A percentile compares a stretch with the other conserved stretches of the same genome.
Conservation (phyloP, 352 stramenopile genomes). For the Saprolegnia parasitica region DNA sequence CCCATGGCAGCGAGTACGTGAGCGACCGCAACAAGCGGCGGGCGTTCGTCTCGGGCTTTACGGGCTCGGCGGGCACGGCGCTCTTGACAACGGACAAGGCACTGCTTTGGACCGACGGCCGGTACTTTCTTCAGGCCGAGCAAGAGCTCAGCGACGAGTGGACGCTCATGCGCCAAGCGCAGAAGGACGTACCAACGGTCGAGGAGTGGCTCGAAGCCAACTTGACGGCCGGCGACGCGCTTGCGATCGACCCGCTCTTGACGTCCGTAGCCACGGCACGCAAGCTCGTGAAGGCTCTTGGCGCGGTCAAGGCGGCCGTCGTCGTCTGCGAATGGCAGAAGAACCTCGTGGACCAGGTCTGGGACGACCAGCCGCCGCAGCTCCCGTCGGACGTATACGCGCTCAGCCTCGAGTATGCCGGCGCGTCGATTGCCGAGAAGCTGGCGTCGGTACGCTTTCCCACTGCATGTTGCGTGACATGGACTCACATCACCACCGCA, state of each 20-base stretch:
- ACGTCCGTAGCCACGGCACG: slow-evolving; percentile 84
- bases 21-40: slow-evolving; percentile 93
- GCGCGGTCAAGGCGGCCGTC: slow-evolving; percentile 64
- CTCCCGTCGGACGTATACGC: slow-evolving; percentile 85
- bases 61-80: slow-evolving; percentile 93
- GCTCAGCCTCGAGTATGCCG: slow-evolving; percentile 90
- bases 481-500: slow-evolving; percentile 14
- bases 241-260: slow-evolving; percentile 95
- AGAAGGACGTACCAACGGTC: slow-evolving; percentile 89
- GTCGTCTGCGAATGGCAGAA: slow-evolving; percentile 65
- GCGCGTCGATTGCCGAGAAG: slow-evolving; percentile 89
- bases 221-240: slow-evolving; percentile 47
- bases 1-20: slow-evolving; percentile 98
- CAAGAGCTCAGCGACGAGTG: slow-evolving; percentile 90
- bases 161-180: slow-evolving; percentile 94
- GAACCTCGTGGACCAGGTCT: slow-evolving; percentile 96
- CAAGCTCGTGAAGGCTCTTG: slow-evolving; percentile 58
- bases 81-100: slow-evolving; percentile 81
- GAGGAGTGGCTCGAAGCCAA: slow-evolving; percentile 74
- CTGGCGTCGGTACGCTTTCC: slow-evolving; percentile 48
- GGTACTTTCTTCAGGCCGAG: slow-evolving; percentile 97
- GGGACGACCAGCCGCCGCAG: slow-evolving; percentile 68
- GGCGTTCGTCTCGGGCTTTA: slow-evolving; percentile 95
- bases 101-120: slow-evolving; percentile 97
- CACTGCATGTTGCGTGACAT: neutral